Conservation (phyloP, 495 filamentous ascomycete species). For the Daldinia caldariorum region DNA sequence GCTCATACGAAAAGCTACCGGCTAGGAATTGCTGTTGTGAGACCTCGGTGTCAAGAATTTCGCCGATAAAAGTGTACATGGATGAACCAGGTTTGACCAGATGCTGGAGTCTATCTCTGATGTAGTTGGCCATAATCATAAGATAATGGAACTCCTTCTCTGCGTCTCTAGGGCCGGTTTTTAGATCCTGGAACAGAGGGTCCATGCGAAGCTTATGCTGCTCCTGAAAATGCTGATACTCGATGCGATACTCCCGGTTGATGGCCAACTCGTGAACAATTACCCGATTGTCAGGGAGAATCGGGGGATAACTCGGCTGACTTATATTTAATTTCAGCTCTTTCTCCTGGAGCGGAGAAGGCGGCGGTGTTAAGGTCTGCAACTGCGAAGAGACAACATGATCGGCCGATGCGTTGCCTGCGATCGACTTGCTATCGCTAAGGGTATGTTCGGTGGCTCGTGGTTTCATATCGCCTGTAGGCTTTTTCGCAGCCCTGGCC, state of each 20-base stretch:
- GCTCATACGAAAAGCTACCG: conserved; percentile 91
- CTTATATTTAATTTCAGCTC: conserved; percentile 55
- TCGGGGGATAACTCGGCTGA: conserved; percentile 52
- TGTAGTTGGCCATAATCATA: conserved; percentile 86
- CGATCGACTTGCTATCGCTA: conserved; percentile 49
- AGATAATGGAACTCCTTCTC: conserved; percentile 68
- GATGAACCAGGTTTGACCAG: conserved; percentile 82
- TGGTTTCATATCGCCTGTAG: conserved; percentile 74
- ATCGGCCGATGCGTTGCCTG: conserved; percentile 49
- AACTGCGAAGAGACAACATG: conserved; percentile 46
- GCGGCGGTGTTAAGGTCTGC: conserved; percentile 57
- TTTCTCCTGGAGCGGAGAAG: conserved; percentile 50
- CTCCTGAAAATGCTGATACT: conserved; percentile 60
- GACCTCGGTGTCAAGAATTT: conserved; percentile 82
- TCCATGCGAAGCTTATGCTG: conserved; percentile 62
- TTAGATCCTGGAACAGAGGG: conserved; percentile 81
- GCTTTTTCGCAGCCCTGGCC: conserved; percentile 73
- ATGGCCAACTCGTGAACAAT: conserved; percentile 92
- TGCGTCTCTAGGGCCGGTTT: conserved; percentile 73
- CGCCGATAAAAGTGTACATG: conserved; percentile 83
- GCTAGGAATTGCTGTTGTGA: conserved; percentile 78
- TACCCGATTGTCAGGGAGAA: conserved; percentile 83
- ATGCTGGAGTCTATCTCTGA: conserved; percentile 82
- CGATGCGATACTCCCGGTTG: conserved; percentile 79
- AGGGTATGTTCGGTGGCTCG: conserved; percentile 63